A percentile compares a stretch with the other conserved stretches of the same genome.
Evolutionary conservation across 2,329 filamentous ascomycete species (phyloP).

Genomic region (Calycina herbarum): DNA sequence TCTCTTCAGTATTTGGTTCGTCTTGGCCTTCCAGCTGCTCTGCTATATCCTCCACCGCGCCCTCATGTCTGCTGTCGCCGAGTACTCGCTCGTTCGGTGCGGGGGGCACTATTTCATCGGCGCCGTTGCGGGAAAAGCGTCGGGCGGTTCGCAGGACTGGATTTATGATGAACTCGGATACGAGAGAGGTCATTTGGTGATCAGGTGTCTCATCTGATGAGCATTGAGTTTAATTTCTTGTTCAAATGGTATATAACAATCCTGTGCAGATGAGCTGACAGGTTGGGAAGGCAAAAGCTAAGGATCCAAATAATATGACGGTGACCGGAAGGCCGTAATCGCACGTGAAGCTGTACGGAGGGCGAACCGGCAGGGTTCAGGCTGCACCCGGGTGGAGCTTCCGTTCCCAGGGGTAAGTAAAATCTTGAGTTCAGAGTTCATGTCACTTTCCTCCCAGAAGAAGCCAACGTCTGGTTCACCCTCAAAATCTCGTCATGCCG

Average conservation of each 20-base stretch:
- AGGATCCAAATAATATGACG: conserved; percentile 6
- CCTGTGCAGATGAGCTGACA: conserved; percentile 5
- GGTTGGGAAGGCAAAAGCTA: conserved; percentile 1
- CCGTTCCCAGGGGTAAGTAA: neutral
- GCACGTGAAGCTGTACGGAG: conserved; percentile 6
- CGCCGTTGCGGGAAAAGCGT: conserved; percentile 53
- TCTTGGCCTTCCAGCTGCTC: conserved; percentile 24
- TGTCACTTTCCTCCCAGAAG: neutral
- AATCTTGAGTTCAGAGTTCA: neutral
- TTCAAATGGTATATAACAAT: neutral
- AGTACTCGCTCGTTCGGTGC: conserved; percentile 25
- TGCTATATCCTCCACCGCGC: conserved; percentile 30
- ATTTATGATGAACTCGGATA: conserved; percentile 65
- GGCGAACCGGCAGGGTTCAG: neutral
- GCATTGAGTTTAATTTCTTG: neutral
- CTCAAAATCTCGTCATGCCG: conserved; percentile 22
- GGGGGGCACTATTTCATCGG: conserved; percentile 39
- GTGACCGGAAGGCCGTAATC: neutral
- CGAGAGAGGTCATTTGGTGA: conserved; percentile 59
- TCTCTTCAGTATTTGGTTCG: neutral
- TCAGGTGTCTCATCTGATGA: conserved; percentile 22
- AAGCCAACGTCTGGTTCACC: neutral
- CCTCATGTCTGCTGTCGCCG: conserved; percentile 24
- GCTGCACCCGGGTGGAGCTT: neutral
- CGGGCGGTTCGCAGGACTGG: conserved; percentile 66